Evolutionary conservation across 176 grass and related monocot genomes (phyloP).

Genomic region (Microstegium vimineum): DNA sequence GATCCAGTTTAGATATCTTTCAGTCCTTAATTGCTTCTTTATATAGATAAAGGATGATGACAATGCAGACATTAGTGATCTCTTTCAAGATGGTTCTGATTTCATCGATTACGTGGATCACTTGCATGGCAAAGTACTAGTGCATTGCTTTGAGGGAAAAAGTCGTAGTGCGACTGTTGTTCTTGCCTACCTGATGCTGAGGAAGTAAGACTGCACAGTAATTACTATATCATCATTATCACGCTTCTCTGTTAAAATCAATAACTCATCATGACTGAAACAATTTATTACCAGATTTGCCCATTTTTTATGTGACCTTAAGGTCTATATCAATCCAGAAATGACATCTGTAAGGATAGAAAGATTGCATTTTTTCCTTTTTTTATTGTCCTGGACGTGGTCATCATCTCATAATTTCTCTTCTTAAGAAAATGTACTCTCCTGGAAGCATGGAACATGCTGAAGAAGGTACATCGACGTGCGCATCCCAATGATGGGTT

Average conservation of each 20-base stretch:
- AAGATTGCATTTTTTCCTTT: neutral
- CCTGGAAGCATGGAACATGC: constrained; percentile 73
- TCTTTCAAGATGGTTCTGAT: constrained; percentile 90
- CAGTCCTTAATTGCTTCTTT: constrained; percentile 4
- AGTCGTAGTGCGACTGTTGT: constrained; percentile 85
- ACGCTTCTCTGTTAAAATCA: neutral
- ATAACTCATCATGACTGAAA: neutral
- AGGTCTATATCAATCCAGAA: neutral
- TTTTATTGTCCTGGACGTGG: neutral
- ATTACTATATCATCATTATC: neutral
- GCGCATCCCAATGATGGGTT: constrained; percentile 93
- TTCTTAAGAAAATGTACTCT: constrained; percentile 64
- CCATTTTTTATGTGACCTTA: neutral
- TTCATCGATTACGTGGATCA: constrained; percentile 77
- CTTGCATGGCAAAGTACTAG: constrained; percentile 68
- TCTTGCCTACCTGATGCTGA: constrained; percentile 83
- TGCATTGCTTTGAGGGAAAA: constrained; percentile 99
- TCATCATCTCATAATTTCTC: neutral
- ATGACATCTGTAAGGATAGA: neutral
- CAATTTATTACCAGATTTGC: neutral
- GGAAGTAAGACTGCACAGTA: constrained; percentile 53
- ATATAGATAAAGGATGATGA: constrained; percentile 80
- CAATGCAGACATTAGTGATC: constrained; percentile 69
- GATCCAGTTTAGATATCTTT: neutral
- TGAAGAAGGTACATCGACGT: constrained; percentile 66